Base-by-base conservation (phyloP, 768 basidiomycete genomes). In the Boletus rufocinnamomeus region DNA sequence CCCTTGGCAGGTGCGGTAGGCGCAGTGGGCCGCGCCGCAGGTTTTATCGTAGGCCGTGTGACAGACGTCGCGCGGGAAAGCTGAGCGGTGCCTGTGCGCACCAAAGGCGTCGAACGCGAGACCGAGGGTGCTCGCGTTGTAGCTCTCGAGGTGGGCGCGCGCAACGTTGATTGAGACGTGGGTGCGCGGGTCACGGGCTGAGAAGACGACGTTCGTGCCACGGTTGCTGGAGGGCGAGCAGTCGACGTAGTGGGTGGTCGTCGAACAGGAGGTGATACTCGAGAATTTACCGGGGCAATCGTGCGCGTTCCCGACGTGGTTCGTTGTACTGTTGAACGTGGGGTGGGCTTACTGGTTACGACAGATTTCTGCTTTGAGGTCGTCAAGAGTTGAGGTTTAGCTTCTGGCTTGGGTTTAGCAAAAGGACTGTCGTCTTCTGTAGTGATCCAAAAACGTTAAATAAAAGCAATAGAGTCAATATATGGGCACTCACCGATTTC, bases 341-440 rank as follows among this genome's bases (percentile, higher is more conserved):
- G 40, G 19, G 28, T 34, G 14, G 47, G 54, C 21, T 55, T 60
- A 19, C 10, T 52, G 19, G 43, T 41, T 43, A 45, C 17, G 9
- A 47, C 4, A 27, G 57, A 28, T 41, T 10, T 58, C 34, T 32
- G 56, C 50, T 49, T 55, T 2, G 13, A 21, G 16, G 21, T 43
- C n/a, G 61, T 28, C 34, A 45, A 41, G 3, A 61, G 46, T 48
- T 58, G 59, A 11, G 58, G 45, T 55, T 68, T 64, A 49, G 41
- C 25, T 49, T 32, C 48, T 14, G 32, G 47, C 21, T 51, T 34
- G 16, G 56, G 41, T 37, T 65, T 67, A 11, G 53, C 62, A 52
- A 72, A 74, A 6, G 69, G 71, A 49, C 67, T 50, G 34, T 74
- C 73, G 43, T 74, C 73, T 45, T 65, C 71, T 72, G 50, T 3